Conservation (phyloP, 768 basidiomycete genomes). For the Termitomyces eurrhizus region DNA sequence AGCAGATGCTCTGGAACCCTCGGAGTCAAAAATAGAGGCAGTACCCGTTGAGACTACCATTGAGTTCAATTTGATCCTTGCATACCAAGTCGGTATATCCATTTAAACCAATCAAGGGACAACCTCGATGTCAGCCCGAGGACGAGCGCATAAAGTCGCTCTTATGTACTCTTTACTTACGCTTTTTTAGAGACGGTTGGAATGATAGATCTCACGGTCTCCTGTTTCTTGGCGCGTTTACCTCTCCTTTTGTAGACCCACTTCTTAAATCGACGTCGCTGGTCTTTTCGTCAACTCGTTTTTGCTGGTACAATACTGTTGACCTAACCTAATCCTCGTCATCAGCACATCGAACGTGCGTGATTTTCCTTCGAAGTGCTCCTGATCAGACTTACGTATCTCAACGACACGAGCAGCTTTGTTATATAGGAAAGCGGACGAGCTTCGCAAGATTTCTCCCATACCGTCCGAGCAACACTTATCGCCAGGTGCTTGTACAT, state of each 20-base stretch:
- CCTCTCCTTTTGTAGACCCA: slow-evolving; percentile 63
- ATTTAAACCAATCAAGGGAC: background rate
- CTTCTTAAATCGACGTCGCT: slow-evolving; percentile 46
- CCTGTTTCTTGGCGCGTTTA: slow-evolving; percentile 40
- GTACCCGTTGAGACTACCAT: background rate
- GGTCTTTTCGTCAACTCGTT: slow-evolving; percentile 62
- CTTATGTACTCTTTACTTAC: slow-evolving; percentile 35
- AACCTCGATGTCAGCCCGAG: background rate
- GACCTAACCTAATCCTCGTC: slow-evolving; percentile 18
- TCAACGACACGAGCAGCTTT: slow-evolving; percentile 11
- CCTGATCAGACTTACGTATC: background rate
- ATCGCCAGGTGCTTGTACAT: slow-evolving; percentile 48
- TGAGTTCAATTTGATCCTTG: background rate
- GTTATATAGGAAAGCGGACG: slow-evolving; percentile 17
- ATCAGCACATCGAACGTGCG: slow-evolving; percentile 26
- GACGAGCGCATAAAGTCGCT: slow-evolving; percentile 6
- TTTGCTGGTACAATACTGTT: slow-evolving; percentile 41
- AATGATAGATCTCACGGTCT: slow-evolving; percentile 25
- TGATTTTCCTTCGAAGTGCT: background rate
- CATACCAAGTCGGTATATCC: background rate
- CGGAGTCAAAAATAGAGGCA: background rate
- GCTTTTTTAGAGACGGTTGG: slow-evolving; percentile 38
- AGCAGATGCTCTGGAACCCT: background rate
- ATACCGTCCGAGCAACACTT: slow-evolving; percentile 21
- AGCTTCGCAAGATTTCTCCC: slow-evolving; percentile 21